Percentiles rank a stretch among this genome's conserved stretches.
Conservation (phyloP, 2,329 filamentous ascomycete genomes). For the Stachybotrys elegans region DNA sequence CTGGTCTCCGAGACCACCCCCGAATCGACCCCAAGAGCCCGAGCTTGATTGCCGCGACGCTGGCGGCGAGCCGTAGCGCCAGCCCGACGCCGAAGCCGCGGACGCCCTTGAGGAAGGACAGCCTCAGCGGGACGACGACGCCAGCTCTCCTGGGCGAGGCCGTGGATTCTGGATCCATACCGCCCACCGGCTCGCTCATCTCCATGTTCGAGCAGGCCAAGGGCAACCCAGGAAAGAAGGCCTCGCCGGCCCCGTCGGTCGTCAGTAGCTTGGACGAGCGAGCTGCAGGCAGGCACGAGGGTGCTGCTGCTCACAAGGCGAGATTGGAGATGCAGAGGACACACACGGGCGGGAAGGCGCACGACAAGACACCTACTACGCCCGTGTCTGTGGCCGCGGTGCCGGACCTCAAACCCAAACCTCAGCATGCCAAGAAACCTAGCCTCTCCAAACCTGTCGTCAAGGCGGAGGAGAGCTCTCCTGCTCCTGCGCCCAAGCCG, state of each 20-base stretch:
- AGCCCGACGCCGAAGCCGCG: conserved; percentile 27
- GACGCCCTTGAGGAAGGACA: conserved; percentile 22
- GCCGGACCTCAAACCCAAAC: background rate
- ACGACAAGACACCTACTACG: background rate
- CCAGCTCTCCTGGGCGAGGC: conserved; percentile 12
- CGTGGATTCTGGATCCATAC: conserved; percentile 50
- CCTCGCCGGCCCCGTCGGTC: conserved; percentile 15
- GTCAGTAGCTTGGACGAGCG: background rate
- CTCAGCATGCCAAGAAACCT: background rate
- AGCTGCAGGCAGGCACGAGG: no score
- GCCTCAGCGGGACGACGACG: conserved; percentile 9
- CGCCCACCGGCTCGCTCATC: conserved; percentile 60
- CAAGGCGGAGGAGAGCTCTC: background rate
- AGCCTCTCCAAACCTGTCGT: background rate
- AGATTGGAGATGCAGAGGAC: no score
- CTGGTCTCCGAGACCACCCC: conserved; percentile 33
- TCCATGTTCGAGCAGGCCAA: conserved; percentile 60
- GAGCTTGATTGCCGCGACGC: conserved; percentile 51
- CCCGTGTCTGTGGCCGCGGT: background rate
- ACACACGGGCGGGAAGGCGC: no score
- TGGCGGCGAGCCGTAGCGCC: conserved; percentile 49
- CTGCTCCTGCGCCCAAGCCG: no score
- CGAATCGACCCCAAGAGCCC: conserved; percentile 43
- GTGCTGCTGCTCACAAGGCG: no score
- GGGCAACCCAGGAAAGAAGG: conserved; percentile 30